Evolutionary conservation across 768 basidiomycete species (phyloP).

Genomic region (Hortiboletus flavorubellus): DNA sequence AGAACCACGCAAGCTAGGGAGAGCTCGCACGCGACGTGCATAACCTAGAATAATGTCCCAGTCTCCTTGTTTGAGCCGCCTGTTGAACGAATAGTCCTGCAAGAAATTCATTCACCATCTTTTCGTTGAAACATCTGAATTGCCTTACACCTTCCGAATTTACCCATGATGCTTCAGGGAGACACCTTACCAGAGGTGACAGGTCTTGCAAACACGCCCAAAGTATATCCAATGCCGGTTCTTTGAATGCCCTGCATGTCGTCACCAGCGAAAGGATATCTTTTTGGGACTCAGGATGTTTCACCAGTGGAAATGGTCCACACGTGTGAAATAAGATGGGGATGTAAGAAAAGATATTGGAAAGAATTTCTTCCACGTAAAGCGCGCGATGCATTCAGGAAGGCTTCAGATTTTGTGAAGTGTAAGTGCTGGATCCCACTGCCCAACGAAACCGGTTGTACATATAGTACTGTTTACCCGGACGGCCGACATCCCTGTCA

Average conservation of each 20-base stretch:
- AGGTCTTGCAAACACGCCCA: constrained; percentile 9
- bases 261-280: background rate
- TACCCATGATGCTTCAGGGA: constrained; percentile 1
- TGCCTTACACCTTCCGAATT: constrained; percentile 2
- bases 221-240: constrained; percentile 8
- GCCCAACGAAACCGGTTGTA: too few relatives aligned
- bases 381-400: constrained; percentile 6
- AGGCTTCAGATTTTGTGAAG: too few relatives aligned
- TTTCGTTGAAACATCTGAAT: background rate
- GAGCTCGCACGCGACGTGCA: constrained; percentile 6
- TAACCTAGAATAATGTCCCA: constrained; percentile 12
- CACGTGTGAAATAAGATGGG: too few relatives aligned
- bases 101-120: background rate
- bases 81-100: constrained; percentile 3
- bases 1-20: background rate
- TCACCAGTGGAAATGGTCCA: too few relatives aligned
- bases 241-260: constrained; percentile 16
- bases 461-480: too few relatives aligned
- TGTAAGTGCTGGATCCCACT: too few relatives aligned
- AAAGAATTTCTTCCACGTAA: constrained; percentile 9
- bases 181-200: constrained; percentile 10
- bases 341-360: constrained; percentile 1
- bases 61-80: background rate
- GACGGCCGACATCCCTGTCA: too few relatives aligned
- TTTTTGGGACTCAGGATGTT: too few relatives aligned